phyloP scores from a whole-genome alignment of 2,329 filamentous ascomycete genomes.

The Colletotrichum truncatum region DNA sequence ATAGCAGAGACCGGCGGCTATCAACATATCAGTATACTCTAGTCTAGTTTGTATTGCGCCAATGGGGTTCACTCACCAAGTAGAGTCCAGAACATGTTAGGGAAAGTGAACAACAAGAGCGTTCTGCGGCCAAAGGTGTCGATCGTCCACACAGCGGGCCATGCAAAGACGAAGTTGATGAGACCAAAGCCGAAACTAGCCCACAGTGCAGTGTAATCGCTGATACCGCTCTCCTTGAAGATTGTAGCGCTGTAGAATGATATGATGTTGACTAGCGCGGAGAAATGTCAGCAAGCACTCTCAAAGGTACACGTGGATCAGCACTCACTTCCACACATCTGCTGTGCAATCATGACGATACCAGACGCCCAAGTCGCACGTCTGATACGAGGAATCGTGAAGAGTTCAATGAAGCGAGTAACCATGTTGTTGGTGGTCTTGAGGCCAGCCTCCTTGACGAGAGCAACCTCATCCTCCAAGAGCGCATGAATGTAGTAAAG shows the following conservation, averaged over 20 bases:
- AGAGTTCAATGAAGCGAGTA: conserved; percentile 63
- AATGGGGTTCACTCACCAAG: conserved; percentile 41
- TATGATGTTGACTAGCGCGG: conserved; percentile 52
- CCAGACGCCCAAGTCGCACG: conserved; percentile 73
- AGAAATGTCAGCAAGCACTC: background rate
- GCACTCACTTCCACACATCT: conserved; percentile 63
- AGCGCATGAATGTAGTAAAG: conserved; percentile 55
- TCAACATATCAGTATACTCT: background rate
- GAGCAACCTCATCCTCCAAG: conserved; percentile 40
- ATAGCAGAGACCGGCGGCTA: conserved; percentile 49
- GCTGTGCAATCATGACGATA: conserved; percentile 73
- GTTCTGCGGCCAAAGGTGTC: conserved; percentile 72
- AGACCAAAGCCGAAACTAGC: conserved; percentile 57
- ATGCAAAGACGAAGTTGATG: conserved; percentile 73
- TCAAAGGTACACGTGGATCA: background rate
- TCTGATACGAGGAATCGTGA: conserved; percentile 65
- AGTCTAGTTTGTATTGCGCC: background rate
- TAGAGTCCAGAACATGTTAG: conserved; percentile 71
- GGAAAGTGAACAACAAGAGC: conserved; percentile 72
- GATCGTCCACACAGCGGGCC: conserved; percentile 72
- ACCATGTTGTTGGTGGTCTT: conserved; percentile 53
- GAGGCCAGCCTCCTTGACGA: conserved; percentile 39
- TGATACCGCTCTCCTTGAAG: conserved; percentile 53
- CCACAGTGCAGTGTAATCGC: conserved; percentile 46
- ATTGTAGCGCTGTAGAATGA: conserved; percentile 59